These are phyloP conservation scores for Ascochyta fabae DNA, from an alignment of 2,329 filamentous ascomycete species.

Conservation along the genomic window DNA sequence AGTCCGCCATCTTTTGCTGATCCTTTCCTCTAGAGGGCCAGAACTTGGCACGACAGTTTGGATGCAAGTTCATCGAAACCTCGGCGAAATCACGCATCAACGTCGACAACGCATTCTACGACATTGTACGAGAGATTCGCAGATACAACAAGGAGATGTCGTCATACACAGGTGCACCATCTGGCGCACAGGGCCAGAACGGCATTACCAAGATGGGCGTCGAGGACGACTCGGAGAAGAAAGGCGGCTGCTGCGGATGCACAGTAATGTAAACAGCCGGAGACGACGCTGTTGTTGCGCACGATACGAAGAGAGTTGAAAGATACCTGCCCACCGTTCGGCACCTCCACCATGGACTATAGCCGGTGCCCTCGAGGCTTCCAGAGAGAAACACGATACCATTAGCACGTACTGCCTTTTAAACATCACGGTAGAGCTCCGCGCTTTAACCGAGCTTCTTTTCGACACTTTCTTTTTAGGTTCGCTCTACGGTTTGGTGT, in stretches of 20 bases:
- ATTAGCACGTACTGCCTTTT: slow-evolving; percentile 45
- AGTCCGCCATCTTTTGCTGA: slow-evolving; percentile 26
- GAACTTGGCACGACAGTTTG: slow-evolving; percentile 82
- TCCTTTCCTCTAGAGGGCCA: slow-evolving; percentile 75
- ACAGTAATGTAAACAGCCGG: slow-evolving; percentile 73
- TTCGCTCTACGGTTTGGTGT: slow-evolving; percentile 36
- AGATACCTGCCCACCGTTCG: slow-evolving; percentile 36
- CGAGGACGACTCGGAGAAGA: slow-evolving; percentile 69
- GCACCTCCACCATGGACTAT: slow-evolving; percentile 34
- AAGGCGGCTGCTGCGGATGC: slow-evolving; percentile 87
- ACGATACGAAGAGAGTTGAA: slow-evolving; percentile 25
- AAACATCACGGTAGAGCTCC: slow-evolving; percentile 30
- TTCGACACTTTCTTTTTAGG: slow-evolving; percentile 37
- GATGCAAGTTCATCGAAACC: slow-evolving; percentile 98
- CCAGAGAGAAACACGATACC: slow-evolving; percentile 42
- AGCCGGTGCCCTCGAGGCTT: slow-evolving; percentile 28
- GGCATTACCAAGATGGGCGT: slow-evolving; percentile 79
- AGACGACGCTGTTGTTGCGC: slow-evolving; percentile 17
- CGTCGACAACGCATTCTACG: slow-evolving; percentile 98
- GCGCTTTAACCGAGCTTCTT: slow-evolving; percentile 22
- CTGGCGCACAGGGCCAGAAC: slow-evolving; percentile 61
- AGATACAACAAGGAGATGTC: slow-evolving; percentile 99
- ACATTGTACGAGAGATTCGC: slow-evolving; percentile 96
- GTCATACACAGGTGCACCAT: slow-evolving; percentile 74
- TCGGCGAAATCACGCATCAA: slow-evolving; percentile 98